Evolutionary conservation across 225 moss, liverwort and hornwort species (phyloP).

Genomic region (Sphagnum tenellum): DNA sequence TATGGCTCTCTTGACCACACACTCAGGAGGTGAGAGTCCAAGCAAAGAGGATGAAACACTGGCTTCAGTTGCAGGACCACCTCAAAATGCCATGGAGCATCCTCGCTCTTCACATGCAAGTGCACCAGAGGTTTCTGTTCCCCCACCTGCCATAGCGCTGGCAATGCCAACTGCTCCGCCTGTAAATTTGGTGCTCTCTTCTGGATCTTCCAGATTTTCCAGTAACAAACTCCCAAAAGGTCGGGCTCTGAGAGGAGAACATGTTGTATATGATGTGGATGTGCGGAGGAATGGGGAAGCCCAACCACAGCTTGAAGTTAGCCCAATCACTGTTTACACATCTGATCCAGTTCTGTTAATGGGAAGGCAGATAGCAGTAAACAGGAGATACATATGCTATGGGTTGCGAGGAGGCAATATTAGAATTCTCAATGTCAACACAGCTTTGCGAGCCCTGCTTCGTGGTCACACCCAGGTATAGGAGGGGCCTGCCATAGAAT

Average conservation of each 20-base stretch:
- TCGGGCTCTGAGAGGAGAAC: conserved; percentile 59
- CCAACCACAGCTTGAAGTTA: conserved; percentile 60
- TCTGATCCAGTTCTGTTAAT: conserved; percentile 63
- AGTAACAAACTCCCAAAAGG: conserved; percentile 49
- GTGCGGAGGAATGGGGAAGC: conserved; percentile 56
- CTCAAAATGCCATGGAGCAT: conserved; percentile 46
- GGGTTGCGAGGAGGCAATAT: conserved; percentile 73
- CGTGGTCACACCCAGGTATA: conserved; percentile 82
- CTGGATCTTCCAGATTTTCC: conserved; percentile 27
- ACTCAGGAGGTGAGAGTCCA: conserved; percentile 58
- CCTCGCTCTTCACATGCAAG: conserved; percentile 34
- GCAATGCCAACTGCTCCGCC: conserved; percentile 82
- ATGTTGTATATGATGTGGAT: conserved; percentile 70
- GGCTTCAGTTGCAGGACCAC: conserved; percentile 26
- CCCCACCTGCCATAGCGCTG: conserved; percentile 70
- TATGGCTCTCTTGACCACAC: conserved; percentile 74
- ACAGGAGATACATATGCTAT: conserved; percentile 77
- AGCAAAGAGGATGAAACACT: conserved; percentile 59
- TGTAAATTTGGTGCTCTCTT: conserved; percentile 43
- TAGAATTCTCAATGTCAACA: conserved; percentile 78
- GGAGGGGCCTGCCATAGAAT: background rate
- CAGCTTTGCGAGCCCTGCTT: conserved; percentile 64
- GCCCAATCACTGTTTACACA: conserved; percentile 63
- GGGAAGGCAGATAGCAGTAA: conserved; percentile 88
- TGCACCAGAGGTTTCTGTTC: conserved; percentile 56